These are phyloP conservation scores for Bjerkandera adusta DNA, from an alignment of 1,284 basidiomycete species.

Conservation along the genomic window DNA sequence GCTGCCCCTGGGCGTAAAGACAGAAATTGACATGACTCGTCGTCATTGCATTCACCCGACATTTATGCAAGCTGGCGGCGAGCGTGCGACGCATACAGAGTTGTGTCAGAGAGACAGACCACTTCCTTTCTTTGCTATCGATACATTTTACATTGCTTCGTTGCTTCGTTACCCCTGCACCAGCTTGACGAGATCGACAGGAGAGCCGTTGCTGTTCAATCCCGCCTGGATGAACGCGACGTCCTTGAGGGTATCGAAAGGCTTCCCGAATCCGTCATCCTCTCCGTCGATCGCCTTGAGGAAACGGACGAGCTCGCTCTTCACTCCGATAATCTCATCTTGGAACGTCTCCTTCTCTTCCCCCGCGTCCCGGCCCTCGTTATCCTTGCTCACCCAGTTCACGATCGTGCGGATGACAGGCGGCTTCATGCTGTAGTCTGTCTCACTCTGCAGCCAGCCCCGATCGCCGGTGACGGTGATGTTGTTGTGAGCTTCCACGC, in stretches of 20 bases:
- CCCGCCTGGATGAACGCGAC: slow-evolving; percentile 79
- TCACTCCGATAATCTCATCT: slow-evolving; percentile 48
- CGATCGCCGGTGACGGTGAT: slow-evolving; percentile 58
- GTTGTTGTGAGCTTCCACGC: slow-evolving; percentile 30
- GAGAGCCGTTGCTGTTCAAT: slow-evolving; percentile 62
- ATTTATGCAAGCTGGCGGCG: too few relatives aligned
- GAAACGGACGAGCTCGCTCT: slow-evolving; percentile 61
- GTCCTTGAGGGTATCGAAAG: slow-evolving; percentile 61
- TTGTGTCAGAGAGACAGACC: too few relatives aligned
- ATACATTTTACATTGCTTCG: neutral
- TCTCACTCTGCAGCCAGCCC: slow-evolving; percentile 43
- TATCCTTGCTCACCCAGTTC: slow-evolving; percentile 39
- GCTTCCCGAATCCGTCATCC: slow-evolving; percentile 49
- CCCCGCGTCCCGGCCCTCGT: slow-evolving; percentile 41
- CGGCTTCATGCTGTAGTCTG: too few relatives aligned
- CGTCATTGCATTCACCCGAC: too few relatives aligned
- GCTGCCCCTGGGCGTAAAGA: too few relatives aligned
- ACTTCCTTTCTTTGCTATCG: too few relatives aligned
- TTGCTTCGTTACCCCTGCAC: slow-evolving; percentile 14
- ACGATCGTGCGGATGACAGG: slow-evolving; percentile 38
- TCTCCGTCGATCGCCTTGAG: slow-evolving; percentile 50
- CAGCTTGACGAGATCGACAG: slow-evolving; percentile 54
- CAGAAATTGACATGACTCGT: too few relatives aligned
- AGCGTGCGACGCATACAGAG: too few relatives aligned
- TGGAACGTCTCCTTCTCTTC: slow-evolving; percentile 53